Conservation (phyloP, 805 yeast genomes). For the Hanseniaspora taiwanica region DNA sequence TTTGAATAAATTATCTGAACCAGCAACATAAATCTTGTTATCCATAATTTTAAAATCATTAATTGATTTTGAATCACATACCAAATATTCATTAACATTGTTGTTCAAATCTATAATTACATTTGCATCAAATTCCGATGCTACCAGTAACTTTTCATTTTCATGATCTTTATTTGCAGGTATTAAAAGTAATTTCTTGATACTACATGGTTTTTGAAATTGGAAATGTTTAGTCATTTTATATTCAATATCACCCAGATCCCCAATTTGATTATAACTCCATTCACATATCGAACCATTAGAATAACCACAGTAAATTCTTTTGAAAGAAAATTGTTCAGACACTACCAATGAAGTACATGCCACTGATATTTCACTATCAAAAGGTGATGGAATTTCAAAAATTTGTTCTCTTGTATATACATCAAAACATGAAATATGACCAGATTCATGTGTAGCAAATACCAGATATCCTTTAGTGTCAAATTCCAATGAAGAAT, state of each 20-base stretch:
- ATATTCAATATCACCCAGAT: no score
- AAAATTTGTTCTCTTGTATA: constrained; percentile 13
- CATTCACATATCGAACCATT: constrained; percentile 21
- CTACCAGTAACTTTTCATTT: constrained; percentile 6
- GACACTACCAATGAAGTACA: constrained; percentile 8
- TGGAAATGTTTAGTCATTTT: no score
- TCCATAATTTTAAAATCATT: not conserved
- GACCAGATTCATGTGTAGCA: constrained; percentile 31
- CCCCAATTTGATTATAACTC: constrained; percentile 21
- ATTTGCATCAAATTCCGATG: constrained; percentile 21
- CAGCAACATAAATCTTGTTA: not conserved
- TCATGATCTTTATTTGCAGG: no score
- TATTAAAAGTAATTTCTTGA: not conserved
- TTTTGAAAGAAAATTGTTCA: not conserved
- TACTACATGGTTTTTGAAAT: no score
- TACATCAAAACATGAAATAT: constrained; percentile 29
- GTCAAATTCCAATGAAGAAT: constrained; percentile 34
- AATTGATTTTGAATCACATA: not conserved
- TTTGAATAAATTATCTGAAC: not conserved
- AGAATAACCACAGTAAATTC: constrained; percentile 25
- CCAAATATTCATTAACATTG: not conserved
- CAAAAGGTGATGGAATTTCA: constrained; percentile 18
- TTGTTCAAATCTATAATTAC: not conserved
- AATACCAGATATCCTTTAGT: constrained; percentile 31
- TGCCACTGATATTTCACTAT: constrained; percentile 9